Base-by-base conservation (phyloP, 202 grass and related monocot genomes). In the Digitaria exilis region DNA sequence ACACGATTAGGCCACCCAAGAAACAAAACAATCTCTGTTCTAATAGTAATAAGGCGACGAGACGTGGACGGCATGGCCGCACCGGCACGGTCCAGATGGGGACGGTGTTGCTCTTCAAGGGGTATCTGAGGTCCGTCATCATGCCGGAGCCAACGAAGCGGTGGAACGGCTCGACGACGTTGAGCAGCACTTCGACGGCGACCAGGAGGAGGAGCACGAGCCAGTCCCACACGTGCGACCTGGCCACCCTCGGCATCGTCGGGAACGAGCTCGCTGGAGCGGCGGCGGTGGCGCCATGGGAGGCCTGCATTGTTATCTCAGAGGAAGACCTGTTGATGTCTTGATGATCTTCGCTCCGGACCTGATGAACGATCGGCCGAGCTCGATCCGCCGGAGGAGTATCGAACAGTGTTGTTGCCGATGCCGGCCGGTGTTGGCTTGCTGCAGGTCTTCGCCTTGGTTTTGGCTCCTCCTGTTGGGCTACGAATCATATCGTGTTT, bases 141-240 rank as follows among this genome's bases (percentile, higher is more conserved):
- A 95, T 95, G 84, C 64, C 85, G 50, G 39, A 32, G 63, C 85
- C 96, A 30, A 98, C 85, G 85, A 95, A 98, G 4, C 96, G 90
- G 65, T 95, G 91, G 88, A 92, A 98, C 21, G 92, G 92, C 83
- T 98, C 92, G 51, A 98, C 93, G 57, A 65, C 15, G 74, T 98
- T 98, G 77, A 95, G 87, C 54, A 86, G 32, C 31, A 35, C 90
- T 2, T 93, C 90, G 9, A 59, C 26, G 28, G 71, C 68, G 31
- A 69, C 63, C 0, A 98, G 88, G 45, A 88, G 86, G 14, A 88
- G 26, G 48, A 98, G 88, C 63, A 82, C 90, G 22, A 76, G 25
- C 92, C 96, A 98, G 73, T 98, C 96, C 29, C 86, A 84, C 68
- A 78, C 48, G 67, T 98, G 92, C 37, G 58, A 54, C 67, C 85